Conservation (phyloP, 1,284 basidiomycete genomes). For the Puccinia coronata region DNA sequence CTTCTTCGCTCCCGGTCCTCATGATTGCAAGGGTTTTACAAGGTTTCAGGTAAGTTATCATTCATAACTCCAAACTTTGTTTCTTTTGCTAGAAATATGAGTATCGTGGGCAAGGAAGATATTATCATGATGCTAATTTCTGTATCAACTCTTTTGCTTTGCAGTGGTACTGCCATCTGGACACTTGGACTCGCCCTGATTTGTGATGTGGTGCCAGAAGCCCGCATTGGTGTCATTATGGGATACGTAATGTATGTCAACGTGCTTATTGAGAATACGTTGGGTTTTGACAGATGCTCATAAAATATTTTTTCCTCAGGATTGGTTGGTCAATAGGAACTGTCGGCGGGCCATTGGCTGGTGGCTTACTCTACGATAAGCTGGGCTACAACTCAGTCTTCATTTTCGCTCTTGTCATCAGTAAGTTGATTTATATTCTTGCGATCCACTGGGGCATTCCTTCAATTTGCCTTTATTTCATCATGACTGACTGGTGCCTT, state of each 20-base stretch:
- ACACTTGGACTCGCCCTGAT: constrained; percentile 43
- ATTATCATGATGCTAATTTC: background rate
- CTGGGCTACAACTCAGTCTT: constrained; percentile 40
- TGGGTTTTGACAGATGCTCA: background rate
- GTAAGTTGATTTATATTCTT: background rate
- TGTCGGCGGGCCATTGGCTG: constrained; percentile 28
- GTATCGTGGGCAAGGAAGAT: no score
- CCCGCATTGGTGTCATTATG: constrained; percentile 15
- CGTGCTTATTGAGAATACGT: background rate
- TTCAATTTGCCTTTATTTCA: no score
- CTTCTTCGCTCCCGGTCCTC: constrained; percentile 10
- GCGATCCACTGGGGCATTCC: background rate
- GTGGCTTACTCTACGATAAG: constrained; percentile 35
- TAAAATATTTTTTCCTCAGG: background rate
- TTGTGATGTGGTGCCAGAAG: constrained; percentile 38
- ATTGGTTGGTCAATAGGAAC: constrained; percentile 43
- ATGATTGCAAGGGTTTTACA: constrained; percentile 34
- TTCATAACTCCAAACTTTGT: background rate
- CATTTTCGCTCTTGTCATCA: constrained; percentile 31
- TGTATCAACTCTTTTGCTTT: background rate
- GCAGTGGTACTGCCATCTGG: constrained; percentile 37
- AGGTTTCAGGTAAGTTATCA: constrained; percentile 27
- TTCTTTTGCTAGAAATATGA: no score
- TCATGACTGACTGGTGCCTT: background rate
- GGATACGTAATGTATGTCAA: constrained; percentile 47